These are phyloP conservation scores for Suillus tomentosus DNA, from an alignment of 768 basidiomycete genomes.

Conservation along the genomic window DNA sequence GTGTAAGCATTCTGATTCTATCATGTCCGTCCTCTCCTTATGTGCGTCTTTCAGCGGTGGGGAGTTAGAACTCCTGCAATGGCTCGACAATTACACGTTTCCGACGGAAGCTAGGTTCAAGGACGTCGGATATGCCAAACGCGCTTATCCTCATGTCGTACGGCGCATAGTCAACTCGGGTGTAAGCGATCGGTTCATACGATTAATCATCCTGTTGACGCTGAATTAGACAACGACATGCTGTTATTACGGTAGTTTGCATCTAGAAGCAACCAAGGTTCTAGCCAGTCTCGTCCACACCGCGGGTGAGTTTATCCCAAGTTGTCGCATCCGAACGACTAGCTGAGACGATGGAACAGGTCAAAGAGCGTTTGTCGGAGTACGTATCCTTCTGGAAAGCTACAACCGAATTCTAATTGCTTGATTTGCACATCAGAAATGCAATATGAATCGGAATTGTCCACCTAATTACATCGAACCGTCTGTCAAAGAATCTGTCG, in stretches of 20 bases:
- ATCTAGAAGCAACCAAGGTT: constrained; percentile 76
- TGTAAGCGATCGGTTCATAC: constrained; percentile 46
- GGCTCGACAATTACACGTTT: constrained; percentile 85
- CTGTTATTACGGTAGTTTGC: constrained; percentile 87
- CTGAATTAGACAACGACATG: constrained; percentile 83
- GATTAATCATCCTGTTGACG: constrained; percentile 12
- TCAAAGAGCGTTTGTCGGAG: constrained; percentile 85
- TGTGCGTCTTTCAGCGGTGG: constrained; percentile 57
- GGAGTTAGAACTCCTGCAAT: constrained; percentile 85
- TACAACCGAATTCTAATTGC: background rate
- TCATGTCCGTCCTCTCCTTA: constrained; percentile 11
- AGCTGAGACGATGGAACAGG: constrained; percentile 41
- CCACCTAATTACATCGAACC: constrained; percentile 72
- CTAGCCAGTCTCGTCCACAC: constrained; percentile 74
- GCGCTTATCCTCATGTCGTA: constrained; percentile 72
- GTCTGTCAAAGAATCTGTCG: constrained; percentile 58
- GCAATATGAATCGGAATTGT: constrained; percentile 57
- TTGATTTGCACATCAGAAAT: constrained; percentile 31
- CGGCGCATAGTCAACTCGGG: constrained; percentile 70
- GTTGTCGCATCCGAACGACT: constrained; percentile 3
- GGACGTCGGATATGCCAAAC: constrained; percentile 67
- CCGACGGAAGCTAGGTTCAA: constrained; percentile 81
- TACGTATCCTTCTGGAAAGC: constrained; percentile 38
- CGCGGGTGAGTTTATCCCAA: constrained; percentile 45
- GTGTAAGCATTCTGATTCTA: constrained; percentile 23